Base-by-base conservation (phyloP, 2,329 filamentous ascomycete genomes). In the Berkeleyomyces rouxiae region DNA sequence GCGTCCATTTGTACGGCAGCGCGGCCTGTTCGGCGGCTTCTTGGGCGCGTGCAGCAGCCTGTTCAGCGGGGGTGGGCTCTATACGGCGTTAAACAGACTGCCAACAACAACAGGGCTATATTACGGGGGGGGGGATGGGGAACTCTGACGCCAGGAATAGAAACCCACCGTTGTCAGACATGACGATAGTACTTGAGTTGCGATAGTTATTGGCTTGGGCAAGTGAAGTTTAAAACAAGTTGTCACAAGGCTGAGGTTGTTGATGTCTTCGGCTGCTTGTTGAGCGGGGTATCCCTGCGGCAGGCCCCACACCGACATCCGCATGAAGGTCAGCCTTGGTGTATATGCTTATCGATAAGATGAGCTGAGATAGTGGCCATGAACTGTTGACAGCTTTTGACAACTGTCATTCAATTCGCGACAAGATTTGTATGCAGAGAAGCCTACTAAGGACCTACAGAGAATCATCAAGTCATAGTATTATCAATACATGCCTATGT, bases 1-100 rank as follows among this genome's bases (percentile, higher is more conserved):
- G 93, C 9, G 82, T 87, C 93, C 93, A 99, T 77, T 95, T 93
- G 84, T 99, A 99, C 0, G 93, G 93, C 49, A 99, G 84, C 33
- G 86, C 82, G 49, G 85, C 87, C 78, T 99, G 93, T 76, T 99
- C 93, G 69, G 85, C 87, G 63, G 82, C 79, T 76, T 99, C 90
- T 72, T 86, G 85, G 66, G 83, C 85, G 67, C 77, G 78, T 64
- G 80, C 78, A 23, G 81, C 81, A 9, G 79, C 82, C 67, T 79
- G 76, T 67, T 83, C 78, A 66, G 80, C 82, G 64, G 79, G 75
- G 31, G 76, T 78, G 62, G 72, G 76, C 69, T 85, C 82, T 79
- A 68, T 40, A 44, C 16, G 36, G 16, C 13, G 36, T 46, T 40
- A 39, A 42, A 49, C 13, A 51, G 43, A 11, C 13, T 62, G n/a